These are phyloP conservation scores for Fomitopsis pulvina DNA, from an alignment of 768 basidiomycete species.

Conservation along the genomic window DNA sequence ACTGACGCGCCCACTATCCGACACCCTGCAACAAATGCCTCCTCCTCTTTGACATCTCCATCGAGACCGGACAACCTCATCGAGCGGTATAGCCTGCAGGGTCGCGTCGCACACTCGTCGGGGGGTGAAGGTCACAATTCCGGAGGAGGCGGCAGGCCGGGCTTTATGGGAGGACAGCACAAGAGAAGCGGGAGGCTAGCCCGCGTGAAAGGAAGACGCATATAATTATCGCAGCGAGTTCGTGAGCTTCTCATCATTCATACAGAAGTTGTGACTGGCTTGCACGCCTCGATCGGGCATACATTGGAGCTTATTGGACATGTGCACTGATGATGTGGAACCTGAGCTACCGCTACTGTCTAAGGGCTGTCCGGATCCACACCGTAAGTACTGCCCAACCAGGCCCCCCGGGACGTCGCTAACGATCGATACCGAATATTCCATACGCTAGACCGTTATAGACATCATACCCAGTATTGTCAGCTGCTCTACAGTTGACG, in stretches of 20 bases:
- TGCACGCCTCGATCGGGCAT: too few relatives aligned
- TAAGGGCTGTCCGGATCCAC: too few relatives aligned
- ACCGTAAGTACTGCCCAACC: too few relatives aligned
- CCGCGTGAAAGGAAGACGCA: slow-evolving; percentile 74
- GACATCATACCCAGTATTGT: too few relatives aligned
- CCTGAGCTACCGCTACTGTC: too few relatives aligned
- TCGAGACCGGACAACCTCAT: slow-evolving; percentile 47
- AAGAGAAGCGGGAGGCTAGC: slow-evolving; percentile 72
- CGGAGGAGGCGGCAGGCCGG: slow-evolving; percentile 49
- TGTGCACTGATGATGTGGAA: too few relatives aligned
- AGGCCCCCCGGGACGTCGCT: too few relatives aligned
- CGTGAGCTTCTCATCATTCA: slow-evolving; percentile 43
- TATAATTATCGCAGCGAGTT: slow-evolving; percentile 82
- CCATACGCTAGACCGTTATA: too few relatives aligned
- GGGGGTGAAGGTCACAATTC: slow-evolving; percentile 18
- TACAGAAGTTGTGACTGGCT: not conserved
- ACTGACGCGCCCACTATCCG: slow-evolving; percentile 26
- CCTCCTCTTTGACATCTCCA: not conserved
- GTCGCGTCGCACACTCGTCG: slow-evolving; percentile 29
- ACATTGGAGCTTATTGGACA: too few relatives aligned
- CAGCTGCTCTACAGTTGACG: too few relatives aligned
- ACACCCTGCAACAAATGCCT: slow-evolving; percentile 2
- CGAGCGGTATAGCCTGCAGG: slow-evolving; percentile 59
- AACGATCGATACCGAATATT: too few relatives aligned
- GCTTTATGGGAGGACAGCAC: slow-evolving; percentile 74